Conservation (phyloP, 148 eudicot genomes). For the Fagopyrum homotropicum region DNA sequence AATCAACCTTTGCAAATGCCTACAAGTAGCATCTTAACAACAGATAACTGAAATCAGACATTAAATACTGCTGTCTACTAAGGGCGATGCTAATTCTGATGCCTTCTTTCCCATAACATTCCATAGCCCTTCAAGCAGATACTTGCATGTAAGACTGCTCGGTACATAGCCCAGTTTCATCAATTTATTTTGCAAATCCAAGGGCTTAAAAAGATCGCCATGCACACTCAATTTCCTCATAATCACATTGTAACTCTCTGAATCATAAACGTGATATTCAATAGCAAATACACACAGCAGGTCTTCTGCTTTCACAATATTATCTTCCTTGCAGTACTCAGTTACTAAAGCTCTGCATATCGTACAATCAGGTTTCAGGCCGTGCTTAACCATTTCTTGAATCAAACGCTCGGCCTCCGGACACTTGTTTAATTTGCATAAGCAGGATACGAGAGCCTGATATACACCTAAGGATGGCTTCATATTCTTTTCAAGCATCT, state of each 20-base stretch:
- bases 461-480: constrained; percentile 32
- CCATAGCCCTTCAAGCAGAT: constrained; percentile 41
- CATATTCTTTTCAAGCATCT: constrained; percentile 15
- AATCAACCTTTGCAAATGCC: not conserved
- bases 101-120: not conserved
- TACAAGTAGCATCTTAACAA: not conserved
- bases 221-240: constrained; percentile 38
- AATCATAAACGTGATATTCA: constrained; percentile 47
- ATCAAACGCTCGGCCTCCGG: constrained; percentile 6
- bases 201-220: constrained; percentile 33
- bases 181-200: constrained; percentile 75
- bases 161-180: constrained; percentile 63
- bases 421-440: constrained; percentile 2
- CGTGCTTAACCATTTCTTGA: not conserved
- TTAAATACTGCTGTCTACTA: too few relatives aligned
- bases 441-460: constrained; percentile 3
- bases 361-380: constrained; percentile 7
- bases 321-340: constrained; percentile 45
- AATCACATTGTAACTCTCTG: constrained; percentile 51
- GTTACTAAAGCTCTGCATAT: constrained; percentile 30
- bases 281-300: constrained; percentile 39
- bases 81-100: too few relatives aligned
- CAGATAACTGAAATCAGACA: too few relatives aligned
- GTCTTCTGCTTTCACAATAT: constrained; percentile 43
- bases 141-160: constrained; percentile 51